Conservation (phyloP, 192 early-diverging fungal genomes). For the Coemansia nantahalensis region DNA sequence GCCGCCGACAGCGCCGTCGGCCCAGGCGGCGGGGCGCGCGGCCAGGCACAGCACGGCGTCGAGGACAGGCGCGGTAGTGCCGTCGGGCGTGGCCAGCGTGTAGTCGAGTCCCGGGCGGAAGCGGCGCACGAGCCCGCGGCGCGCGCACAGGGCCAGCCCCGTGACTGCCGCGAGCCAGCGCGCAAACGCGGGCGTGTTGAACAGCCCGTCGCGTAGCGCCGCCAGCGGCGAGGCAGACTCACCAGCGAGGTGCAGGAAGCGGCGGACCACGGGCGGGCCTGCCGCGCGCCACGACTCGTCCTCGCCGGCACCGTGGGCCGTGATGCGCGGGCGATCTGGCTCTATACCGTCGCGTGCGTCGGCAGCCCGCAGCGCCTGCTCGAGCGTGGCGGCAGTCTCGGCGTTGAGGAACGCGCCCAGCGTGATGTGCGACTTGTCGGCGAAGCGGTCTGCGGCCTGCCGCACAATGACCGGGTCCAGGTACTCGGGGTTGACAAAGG, state of each 20-base stretch:
- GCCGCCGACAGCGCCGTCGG: constrained; percentile 63
- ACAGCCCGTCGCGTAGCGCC: constrained; percentile 9
- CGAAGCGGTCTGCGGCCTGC: constrained; percentile 61
- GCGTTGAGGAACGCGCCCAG: constrained; percentile 60
- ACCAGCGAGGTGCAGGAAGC: constrained; percentile 56
- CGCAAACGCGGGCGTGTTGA: constrained; percentile 51
- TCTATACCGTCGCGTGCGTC: constrained; percentile 57
- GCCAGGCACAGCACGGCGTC: constrained; percentile 67
- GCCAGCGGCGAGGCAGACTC: constrained; percentile 27
- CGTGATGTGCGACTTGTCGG: constrained; percentile 67
- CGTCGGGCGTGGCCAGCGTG: constrained; percentile 66
- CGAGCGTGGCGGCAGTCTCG: constrained; percentile 38
- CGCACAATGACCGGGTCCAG: constrained; percentile 49
- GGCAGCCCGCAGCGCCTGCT: constrained; percentile 16
- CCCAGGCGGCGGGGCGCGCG: constrained; percentile 52
- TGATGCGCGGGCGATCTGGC: constrained; percentile 20
- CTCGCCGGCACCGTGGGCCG: constrained; percentile 61
- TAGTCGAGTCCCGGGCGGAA: constrained; percentile 83
- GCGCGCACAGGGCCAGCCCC: constrained; percentile 38
- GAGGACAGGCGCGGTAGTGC: constrained; percentile 51
- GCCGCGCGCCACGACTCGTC: constrained; percentile 56
- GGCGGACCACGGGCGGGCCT: constrained; percentile 66
- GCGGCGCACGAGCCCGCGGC: constrained; percentile 60
- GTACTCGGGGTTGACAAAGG: constrained; percentile 67
- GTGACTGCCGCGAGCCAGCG: constrained; percentile 61